phyloP scores from a whole-genome alignment of 2,329 filamentous ascomycete species.

The Aureobasidium pullulans region DNA sequence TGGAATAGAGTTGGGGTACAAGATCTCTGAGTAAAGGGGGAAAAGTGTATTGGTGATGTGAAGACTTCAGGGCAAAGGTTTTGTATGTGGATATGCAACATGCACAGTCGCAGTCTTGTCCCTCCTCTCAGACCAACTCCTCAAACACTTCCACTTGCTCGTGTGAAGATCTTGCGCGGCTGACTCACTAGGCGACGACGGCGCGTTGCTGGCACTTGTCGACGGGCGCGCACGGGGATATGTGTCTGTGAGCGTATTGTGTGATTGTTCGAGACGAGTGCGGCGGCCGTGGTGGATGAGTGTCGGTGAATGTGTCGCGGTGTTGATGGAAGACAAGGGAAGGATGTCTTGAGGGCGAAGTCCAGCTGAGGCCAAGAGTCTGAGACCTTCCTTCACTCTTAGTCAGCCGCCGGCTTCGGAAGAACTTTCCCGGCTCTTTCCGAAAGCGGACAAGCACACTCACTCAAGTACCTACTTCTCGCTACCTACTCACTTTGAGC shows the following conservation, averaged over 20 bases:
- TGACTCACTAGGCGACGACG: slow-evolving; percentile 11
- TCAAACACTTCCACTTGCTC: slow-evolving; percentile 13
- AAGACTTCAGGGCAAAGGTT: slow-evolving; percentile 8
- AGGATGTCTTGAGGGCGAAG: slow-evolving; percentile 5
- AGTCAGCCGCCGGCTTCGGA: slow-evolving; percentile 1
- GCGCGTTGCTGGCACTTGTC: slow-evolving; percentile 5
- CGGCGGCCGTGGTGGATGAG: neutral
- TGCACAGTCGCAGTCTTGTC: slow-evolving; percentile 2
- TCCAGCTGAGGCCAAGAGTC: neutral
- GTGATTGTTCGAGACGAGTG: neutral
- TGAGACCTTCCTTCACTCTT: neutral
- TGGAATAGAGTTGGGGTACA: slow-evolving; percentile 5
- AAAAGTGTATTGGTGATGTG: slow-evolving; percentile 10
- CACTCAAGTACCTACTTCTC: neutral
- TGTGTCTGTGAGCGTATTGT: neutral
- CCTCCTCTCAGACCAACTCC: slow-evolving; percentile 13
- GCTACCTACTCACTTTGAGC: too few relatives aligned
- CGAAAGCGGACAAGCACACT: neutral
- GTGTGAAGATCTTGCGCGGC: slow-evolving; percentile 11
- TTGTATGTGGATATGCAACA: slow-evolving; percentile 9
- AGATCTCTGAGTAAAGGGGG: slow-evolving; percentile 3
- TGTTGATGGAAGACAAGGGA: slow-evolving; percentile 7
- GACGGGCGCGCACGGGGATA: neutral
- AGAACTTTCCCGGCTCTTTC: slow-evolving; percentile 1
- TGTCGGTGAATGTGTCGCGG: neutral